Percentiles rank a stretch among this genome's conserved stretches.
These are phyloP conservation scores for Colletotrichum filicis DNA, from an alignment of 2,329 filamentous ascomycete genomes.

Conservation along the genomic window DNA sequence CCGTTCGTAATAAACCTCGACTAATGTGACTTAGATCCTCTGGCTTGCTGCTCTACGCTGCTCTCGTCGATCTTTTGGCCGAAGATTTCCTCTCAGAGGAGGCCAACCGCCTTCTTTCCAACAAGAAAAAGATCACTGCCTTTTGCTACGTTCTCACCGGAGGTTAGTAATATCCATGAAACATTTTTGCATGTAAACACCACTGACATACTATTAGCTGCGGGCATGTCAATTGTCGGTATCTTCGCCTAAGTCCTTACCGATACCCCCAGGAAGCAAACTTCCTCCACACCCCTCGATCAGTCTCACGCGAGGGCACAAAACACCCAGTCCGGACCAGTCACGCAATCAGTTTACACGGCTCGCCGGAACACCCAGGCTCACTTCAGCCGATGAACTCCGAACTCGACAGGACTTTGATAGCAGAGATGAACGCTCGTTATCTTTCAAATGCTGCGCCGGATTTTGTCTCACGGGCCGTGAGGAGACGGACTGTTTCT, in stretches of 20 bases:
- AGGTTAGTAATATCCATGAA: slow-evolving; percentile 50
- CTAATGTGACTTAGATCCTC: slow-evolving; percentile 56
- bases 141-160: slow-evolving; percentile 63
- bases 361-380: not conserved
- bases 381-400: not conserved
- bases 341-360: not conserved
- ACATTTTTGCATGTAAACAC: not conserved
- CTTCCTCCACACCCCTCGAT: not conserved
- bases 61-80: slow-evolving; percentile 71
- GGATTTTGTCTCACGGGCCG: slow-evolving; percentile 17
- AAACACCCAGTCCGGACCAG: not conserved
- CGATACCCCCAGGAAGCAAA: not conserved
- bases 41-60: slow-evolving; percentile 70
- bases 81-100: slow-evolving; percentile 74
- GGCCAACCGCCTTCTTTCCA: slow-evolving; percentile 59
- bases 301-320: not conserved
- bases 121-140: slow-evolving; percentile 63
- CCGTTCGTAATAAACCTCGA: no score
- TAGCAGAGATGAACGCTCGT: slow-evolving; percentile 26
- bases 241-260: slow-evolving; percentile 52
- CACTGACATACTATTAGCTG: slow-evolving; percentile 43
- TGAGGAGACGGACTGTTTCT: slow-evolving; percentile 7
- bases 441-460: slow-evolving; percentile 14
- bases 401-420: slow-evolving; percentile 12
- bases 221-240: slow-evolving; percentile 59